A percentile compares a stretch with the other conserved stretches of the same genome.
Conservation (phyloP, 495 filamentous ascomycete genomes). For the Neurospora pannonica region DNA sequence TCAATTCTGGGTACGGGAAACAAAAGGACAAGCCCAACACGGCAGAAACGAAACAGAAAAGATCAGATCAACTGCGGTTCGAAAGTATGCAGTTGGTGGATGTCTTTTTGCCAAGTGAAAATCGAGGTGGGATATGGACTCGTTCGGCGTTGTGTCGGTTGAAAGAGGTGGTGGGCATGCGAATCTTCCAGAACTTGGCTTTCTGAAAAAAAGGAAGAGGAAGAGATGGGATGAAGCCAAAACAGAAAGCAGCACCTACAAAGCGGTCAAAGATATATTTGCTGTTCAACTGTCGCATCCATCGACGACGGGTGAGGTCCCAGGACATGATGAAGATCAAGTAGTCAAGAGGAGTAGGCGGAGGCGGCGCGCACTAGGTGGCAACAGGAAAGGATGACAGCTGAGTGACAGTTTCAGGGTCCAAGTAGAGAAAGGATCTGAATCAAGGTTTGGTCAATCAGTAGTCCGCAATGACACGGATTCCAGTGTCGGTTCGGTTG, state of each 20-base stretch:
- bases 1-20: neutral
- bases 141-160: neutral
- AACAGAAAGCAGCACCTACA: slow-evolving; percentile 42
- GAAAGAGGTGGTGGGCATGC: neutral
- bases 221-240: slow-evolving; percentile 8
- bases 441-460: neutral
- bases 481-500: neutral
- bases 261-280: slow-evolving; percentile 73
- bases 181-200: slow-evolving; percentile 1
- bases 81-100: neutral
- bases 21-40: neutral
- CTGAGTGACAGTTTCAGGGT: neutral
- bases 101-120: neutral
- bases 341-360: neutral
- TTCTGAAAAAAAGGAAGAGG: neutral
- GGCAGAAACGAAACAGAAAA: neutral
- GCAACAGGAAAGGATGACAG: neutral
- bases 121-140: slow-evolving; percentile 7
- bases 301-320: slow-evolving; percentile 50
- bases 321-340: slow-evolving; percentile 34
- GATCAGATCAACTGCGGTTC: neutral
- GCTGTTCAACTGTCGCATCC: slow-evolving; percentile 60
- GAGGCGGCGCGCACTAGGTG: neutral
- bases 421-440: neutral
- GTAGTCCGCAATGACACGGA: neutral